Evolutionary conservation across 208 protist genomes (phyloP), one percentile per base, ranked within the genome.

Genomic region (Spongospora subterranea): DNA sequence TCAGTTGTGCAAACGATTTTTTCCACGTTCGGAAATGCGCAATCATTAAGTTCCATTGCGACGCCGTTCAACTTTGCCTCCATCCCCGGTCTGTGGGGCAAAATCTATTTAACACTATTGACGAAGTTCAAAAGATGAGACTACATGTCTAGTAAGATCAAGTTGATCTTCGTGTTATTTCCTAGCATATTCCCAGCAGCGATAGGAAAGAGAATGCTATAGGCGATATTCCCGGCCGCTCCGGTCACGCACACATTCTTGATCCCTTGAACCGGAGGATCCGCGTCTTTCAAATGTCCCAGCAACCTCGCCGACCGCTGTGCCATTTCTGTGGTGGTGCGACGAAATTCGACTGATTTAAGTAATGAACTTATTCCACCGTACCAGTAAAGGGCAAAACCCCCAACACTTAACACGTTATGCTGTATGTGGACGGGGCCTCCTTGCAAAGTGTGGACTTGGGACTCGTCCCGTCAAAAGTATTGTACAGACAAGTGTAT

Each of bases 171-270:
- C 93, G 95, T 94, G 88, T 97, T 90, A 43, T 93, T 90, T 43
- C 97, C 97, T 6, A 98, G 94, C 94, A 98, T 96, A 71, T 95
- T 91, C 88, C 97, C 97, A 46, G 91, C 94, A 46, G 96, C 97
- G 91, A 99, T 97, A 90, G 96, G 94, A 11, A 97, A 97, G 24
- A 97, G 90, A 40, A 98, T 90, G 45, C 95, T 91, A 92, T 99
- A 99, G 39, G 95, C 97, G 90, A 98, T 98, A 93, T 98, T 96
- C 29, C 98, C 98, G 45, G 97, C 96, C n/a, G 97, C 97, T 89
- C 98, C 97, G 35, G 97, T 98, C 40, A 98, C 94, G 76, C 93
- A 95, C 54, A 99, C 95, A 60, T 91, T 88, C 50, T 60, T 60
- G 50, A 60, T 60, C n/a, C n/a, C n/a, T n/a, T n/a, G n/a, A n/a